phyloP scores from a whole-genome alignment of 345 rosid genomes.

The Eucalyptus sp. region DNA sequence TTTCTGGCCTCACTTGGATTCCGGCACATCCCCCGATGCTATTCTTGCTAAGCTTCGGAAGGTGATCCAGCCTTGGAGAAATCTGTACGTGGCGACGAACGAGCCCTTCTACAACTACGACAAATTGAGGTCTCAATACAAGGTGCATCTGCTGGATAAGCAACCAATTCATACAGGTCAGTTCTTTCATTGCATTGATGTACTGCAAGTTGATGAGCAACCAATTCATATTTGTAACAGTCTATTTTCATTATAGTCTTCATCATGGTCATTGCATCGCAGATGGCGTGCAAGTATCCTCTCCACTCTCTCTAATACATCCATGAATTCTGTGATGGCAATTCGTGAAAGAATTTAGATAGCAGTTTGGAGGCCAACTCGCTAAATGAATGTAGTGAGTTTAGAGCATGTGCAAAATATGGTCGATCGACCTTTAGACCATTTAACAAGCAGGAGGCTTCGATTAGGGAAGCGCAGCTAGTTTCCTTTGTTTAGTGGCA shows the following conservation, averaged over 20 bases:
- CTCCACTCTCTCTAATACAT: not conserved
- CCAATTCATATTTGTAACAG: not conserved
- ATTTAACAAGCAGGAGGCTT: not conserved
- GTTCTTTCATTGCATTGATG: not conserved
- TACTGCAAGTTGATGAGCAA: not conserved
- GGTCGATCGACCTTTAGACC: not conserved
- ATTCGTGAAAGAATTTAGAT: not conserved
- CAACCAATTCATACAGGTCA: not conserved
- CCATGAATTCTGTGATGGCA: not conserved
- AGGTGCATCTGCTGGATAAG: constrained; percentile 50
- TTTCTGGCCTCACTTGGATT: constrained; percentile 80
- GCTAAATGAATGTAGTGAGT: not conserved
- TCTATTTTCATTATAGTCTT: not conserved
- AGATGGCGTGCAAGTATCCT: not conserved
- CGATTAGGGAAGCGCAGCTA: not conserved
- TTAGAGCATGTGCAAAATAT: not conserved
- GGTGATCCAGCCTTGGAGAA: constrained; percentile 60
- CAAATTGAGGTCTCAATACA: constrained; percentile 77
- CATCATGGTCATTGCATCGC: not conserved
- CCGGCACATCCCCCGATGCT: constrained; percentile 73
- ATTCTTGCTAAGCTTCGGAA: constrained; percentile 47
- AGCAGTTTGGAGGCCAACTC: not conserved
- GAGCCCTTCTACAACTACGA: constrained; percentile 83
- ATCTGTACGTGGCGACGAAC: constrained; percentile 72
- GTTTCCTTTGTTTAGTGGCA: not conserved